These are phyloP conservation scores for Sclerotinia borealis DNA, from an alignment of 2,329 filamentous ascomycete genomes.

Conservation along the genomic window DNA sequence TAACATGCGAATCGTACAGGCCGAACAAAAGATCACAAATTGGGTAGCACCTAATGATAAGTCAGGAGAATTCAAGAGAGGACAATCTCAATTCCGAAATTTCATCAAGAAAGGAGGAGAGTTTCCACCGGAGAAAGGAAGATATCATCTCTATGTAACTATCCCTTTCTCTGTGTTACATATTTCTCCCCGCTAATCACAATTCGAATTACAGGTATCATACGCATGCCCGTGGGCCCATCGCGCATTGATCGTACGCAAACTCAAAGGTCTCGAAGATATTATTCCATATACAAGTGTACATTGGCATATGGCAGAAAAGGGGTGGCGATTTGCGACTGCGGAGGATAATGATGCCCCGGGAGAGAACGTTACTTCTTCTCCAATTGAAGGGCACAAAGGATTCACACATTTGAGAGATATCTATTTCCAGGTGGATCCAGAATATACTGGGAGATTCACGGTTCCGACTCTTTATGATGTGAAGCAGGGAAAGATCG, in stretches of 20 bases:
- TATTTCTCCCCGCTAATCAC: conserved; percentile 47
- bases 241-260: conserved; percentile 77
- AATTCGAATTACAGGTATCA: conserved; percentile 29
- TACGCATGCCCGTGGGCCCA: conserved; percentile 64
- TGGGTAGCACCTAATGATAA: conserved; percentile 76
- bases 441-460: conserved; percentile 61
- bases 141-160: conserved; percentile 89
- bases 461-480: conserved; percentile 66
- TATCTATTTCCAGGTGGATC: conserved; percentile 60
- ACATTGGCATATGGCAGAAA: conserved; percentile 59
- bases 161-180: conserved; percentile 77
- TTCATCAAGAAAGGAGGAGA: conserved; percentile 56
- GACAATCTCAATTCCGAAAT: conserved; percentile 73
- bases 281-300: conserved; percentile 51
- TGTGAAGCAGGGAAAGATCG: conserved; percentile 59
- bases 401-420: conserved; percentile 61
- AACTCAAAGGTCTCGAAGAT: conserved; percentile 87
- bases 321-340: conserved; percentile 62
- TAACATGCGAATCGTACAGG: conserved; percentile 13
- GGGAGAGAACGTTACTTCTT: conserved; percentile 58
- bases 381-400: conserved; percentile 54
- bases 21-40: conserved; percentile 59
- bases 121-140: conserved; percentile 71
- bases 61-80: conserved; percentile 88
- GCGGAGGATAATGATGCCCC: conserved; percentile 48